A percentile compares a stretch with the other conserved stretches of the same genome.
Evolutionary conservation across 2,329 filamentous ascomycete genomes (phyloP).

Genomic region (Apiospora hydei): DNA sequence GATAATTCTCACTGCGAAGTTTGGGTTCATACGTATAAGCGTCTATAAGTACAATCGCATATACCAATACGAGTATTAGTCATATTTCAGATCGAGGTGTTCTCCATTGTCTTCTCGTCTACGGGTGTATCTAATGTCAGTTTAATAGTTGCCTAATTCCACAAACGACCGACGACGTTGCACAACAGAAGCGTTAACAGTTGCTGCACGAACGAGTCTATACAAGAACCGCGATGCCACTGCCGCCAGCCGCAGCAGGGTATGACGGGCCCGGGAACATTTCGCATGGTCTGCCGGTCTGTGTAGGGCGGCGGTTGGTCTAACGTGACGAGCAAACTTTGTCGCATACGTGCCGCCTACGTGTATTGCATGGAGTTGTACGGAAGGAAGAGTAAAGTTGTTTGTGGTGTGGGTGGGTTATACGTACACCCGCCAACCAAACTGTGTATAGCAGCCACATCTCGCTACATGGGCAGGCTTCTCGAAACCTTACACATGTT

Average conservation of each 20-base stretch:
- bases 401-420: background rate
- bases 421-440: background rate
- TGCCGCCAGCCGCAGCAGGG: background rate
- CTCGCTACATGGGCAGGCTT: too few relatives aligned
- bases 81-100: too few relatives aligned
- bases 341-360: background rate
- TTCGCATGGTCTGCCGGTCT: background rate
- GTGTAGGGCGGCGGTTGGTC: background rate
- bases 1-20: background rate
- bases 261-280: background rate
- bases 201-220: too few relatives aligned
- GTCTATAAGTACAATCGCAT: too few relatives aligned
- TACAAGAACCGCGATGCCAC: too few relatives aligned
- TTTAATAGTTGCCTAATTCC: background rate
- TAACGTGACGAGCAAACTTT: background rate
- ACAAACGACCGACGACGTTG: background rate
- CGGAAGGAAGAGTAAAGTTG: too few relatives aligned
- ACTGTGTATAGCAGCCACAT: too few relatives aligned
- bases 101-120: background rate
- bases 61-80: background rate
- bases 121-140: background rate
- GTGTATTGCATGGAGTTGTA: background rate
- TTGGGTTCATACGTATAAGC: too few relatives aligned
- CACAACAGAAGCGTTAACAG: background rate
- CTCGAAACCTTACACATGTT: background rate